These are phyloP conservation scores for Aphanomyces cochlioides DNA, from an alignment of 352 stramenopile genomes.

Conservation along the genomic window DNA sequence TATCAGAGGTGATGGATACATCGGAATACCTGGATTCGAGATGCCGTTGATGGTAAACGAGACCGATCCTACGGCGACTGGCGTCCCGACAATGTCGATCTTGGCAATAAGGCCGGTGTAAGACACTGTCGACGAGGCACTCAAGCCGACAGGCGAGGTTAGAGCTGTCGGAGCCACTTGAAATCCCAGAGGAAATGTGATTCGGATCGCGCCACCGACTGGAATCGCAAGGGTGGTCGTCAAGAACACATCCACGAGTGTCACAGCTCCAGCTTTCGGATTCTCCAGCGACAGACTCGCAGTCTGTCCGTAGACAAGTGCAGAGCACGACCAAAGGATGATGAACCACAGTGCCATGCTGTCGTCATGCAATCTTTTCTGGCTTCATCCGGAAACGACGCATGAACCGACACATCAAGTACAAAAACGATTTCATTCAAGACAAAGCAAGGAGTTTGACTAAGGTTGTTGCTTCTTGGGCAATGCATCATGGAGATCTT, in stretches of 20 bases:
- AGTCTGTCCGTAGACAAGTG: too few species aligned
- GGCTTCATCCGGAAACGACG: too few species aligned
- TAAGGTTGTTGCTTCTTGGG: not conserved
- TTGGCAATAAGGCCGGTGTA: conserved; percentile 36
- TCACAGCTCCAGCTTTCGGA: conserved; percentile 36
- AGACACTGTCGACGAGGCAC: conserved; percentile 34
- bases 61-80: conserved; percentile 34
- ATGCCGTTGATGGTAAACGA: conserved; percentile 53
- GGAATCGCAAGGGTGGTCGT: conserved; percentile 37
- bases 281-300: not conserved
- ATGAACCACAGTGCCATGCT: too few species aligned
- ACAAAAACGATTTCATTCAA: too few species aligned
- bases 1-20: conserved; percentile 30
- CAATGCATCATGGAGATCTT: conserved; percentile 12
- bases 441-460: too few species aligned
- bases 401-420: too few species aligned
- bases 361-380: too few species aligned
- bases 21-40: conserved; percentile 48
- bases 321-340: too few species aligned
- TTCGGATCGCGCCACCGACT: conserved; percentile 42
- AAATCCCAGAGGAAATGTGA: conserved; percentile 54
- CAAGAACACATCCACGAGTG: conserved; percentile 40
- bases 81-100: conserved; percentile 38
- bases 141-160: conserved; percentile 34
- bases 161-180: conserved; percentile 38